A percentile compares a stretch with the other conserved stretches of the same genome.
phyloP scores from a whole-genome alignment of 257 asterid genomes.

The Phtheirospermum japonicum region DNA sequence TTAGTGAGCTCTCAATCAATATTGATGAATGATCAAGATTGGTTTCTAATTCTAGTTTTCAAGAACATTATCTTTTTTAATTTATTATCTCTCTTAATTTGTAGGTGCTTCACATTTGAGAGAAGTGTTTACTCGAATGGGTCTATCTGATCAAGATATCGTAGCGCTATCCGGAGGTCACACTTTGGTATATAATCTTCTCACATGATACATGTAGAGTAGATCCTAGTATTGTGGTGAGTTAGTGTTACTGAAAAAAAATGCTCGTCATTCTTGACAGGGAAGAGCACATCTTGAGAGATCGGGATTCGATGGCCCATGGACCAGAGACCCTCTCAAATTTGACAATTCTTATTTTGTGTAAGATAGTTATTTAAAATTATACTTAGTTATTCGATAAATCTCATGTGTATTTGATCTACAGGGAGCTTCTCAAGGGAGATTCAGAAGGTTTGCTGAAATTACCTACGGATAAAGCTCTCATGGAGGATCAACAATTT shows the following conservation, averaged over 20 bases:
- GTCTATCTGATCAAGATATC: constrained; percentile 66
- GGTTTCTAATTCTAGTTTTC: too few relatives aligned
- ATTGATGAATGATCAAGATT: too few relatives aligned
- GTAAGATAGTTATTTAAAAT: constrained; percentile 37
- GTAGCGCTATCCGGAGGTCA: constrained; percentile 89
- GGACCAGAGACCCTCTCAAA: constrained; percentile 81
- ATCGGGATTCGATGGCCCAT: constrained; percentile 89
- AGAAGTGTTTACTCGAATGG: constrained; percentile 75
- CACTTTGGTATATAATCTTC: constrained; percentile 54
- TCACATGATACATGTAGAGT: constrained; percentile 2
- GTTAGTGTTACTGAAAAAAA: background rate
- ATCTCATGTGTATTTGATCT: background rate
- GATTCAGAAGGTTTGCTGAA: constrained; percentile 66
- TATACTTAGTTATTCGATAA: background rate
- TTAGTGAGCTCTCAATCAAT: too few relatives aligned
- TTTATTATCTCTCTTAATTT: too few relatives aligned
- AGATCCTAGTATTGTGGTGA: too few relatives aligned
- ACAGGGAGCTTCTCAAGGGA: constrained; percentile 71
- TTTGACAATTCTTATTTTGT: constrained; percentile 79
- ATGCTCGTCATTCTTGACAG: constrained; percentile 32
- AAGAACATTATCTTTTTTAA: too few relatives aligned
- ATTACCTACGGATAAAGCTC: constrained; percentile 73
- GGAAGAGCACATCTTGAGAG: constrained; percentile 85
- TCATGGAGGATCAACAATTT: constrained; percentile 66
- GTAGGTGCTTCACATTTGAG: constrained; percentile 69